Evolutionary conservation across 2,329 filamentous ascomycete genomes (phyloP).

Genomic region (Raffaelea arxii): DNA sequence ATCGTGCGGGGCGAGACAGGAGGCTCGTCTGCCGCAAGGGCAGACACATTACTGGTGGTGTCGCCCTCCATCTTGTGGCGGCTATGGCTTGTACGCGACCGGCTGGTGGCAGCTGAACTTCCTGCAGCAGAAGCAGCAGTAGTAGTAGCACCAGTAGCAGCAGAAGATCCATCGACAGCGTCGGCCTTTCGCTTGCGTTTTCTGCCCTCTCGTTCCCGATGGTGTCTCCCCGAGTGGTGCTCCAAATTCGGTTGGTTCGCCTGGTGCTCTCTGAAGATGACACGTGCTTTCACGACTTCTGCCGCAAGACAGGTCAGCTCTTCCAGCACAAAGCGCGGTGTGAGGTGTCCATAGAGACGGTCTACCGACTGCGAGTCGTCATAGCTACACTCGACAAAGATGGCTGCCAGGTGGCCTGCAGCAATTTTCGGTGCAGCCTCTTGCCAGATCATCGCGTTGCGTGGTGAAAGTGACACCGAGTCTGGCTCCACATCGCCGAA

Average conservation of each 20-base stretch:
- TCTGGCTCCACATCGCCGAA: conserved; percentile 97
- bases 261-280: conserved; percentile 12
- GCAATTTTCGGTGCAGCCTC: conserved; percentile 81
- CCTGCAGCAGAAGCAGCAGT: too few relatives aligned
- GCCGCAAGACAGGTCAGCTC: conserved; percentile 65
- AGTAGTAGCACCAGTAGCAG: too few relatives aligned
- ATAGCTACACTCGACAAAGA: conserved; percentile 96
- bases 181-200: conserved; percentile 51
- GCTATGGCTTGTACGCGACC: conserved; percentile 8
- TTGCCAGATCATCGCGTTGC: conserved; percentile 76
- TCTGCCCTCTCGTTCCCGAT: conserved; percentile 17
- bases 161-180: too few relatives aligned
- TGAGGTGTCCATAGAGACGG: conserved; percentile 79
- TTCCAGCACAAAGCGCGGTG: conserved; percentile 69
- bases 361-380: conserved; percentile 69
- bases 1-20: conserved; percentile 44
- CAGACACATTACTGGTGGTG: not conserved
- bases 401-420: conserved; percentile 59
- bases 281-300: conserved; percentile 52
- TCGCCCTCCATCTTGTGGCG: conserved; percentile 6
- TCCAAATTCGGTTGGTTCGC: not conserved
- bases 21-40: conserved; percentile 24
- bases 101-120: not conserved
- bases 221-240: conserved; percentile 2
- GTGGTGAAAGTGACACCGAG: conserved; percentile 67